Base-by-base conservation (phyloP, 371 early-diverging fungal genomes). In the Basidiobolus meristosporus region DNA sequence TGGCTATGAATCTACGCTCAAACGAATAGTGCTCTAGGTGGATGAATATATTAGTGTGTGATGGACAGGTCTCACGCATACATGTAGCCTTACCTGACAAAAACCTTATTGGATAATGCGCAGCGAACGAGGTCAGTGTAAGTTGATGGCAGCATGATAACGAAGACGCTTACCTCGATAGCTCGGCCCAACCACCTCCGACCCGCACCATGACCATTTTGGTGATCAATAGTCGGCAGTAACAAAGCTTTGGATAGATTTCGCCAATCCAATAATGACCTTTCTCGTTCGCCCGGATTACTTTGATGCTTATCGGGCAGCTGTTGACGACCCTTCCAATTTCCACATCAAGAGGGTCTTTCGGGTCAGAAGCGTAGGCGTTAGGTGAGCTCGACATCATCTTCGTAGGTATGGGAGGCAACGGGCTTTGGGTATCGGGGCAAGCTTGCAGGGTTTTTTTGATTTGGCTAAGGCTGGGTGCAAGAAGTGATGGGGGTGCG, bases 171-270 rank as follows among this genome's bases (percentile, higher is more conserved):
- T 54, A 74, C 52, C 69, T 64, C 19, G 75, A 68, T 6, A 74
- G 48, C 41, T 74, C 75, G 11, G 59, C 60, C 81, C 81, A 81
- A n/a, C 82, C 81, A 40, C 81, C 81, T 17, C 81, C 81, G 1
- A 81, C 73, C 32, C 81, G 65, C 30, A 81, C 78, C 77, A 81
- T 77, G 14, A 81, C 78, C 61, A 70, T 68, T 9, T 65, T 62
- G 40, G 66, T 68, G 37, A 64, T 57, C 31, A 81, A 50, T 6
- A 77, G 61, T 22, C 78, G 71, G 46, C 81, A 81, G 46, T 69
- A 75, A 34, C 73, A 74, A n/a, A 75, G 45, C 42, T 75, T 74
- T 10, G 74, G 73, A 41, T 76, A 65, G 19, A 57, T 45, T 31
- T 81, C 73, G 33, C 78, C 78, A 58, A 77, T 75, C 67, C 74